Evolutionary conservation across 257 asterid species (phyloP).

Genomic region (Galeopsis tetrahit): DNA sequence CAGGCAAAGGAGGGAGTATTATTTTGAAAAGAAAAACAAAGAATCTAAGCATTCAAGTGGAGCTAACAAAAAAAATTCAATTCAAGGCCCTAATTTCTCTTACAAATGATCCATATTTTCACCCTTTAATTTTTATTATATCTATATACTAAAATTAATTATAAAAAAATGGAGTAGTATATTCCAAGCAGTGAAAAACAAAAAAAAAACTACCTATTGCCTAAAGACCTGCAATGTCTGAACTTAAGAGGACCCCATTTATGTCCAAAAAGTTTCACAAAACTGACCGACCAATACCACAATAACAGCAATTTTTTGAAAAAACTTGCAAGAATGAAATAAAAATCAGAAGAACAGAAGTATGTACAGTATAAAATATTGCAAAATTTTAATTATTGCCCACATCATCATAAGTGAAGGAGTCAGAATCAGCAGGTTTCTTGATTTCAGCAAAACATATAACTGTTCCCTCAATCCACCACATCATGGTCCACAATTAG

Average conservation of each 20-base stretch:
- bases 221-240: conserved; percentile 28
- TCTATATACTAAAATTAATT: too few species aligned
- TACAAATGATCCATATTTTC: not conserved
- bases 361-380: conserved; percentile 5
- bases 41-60: not conserved
- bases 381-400: conserved; percentile 14
- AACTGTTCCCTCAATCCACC: conserved; percentile 54
- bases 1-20: too few species aligned
- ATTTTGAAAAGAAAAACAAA: too few species aligned
- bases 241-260: conserved; percentile 30
- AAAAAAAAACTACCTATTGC: not conserved
- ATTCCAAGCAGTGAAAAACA: conserved; percentile 29
- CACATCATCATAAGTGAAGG: conserved; percentile 33
- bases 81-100: conserved; percentile 20
- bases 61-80: not conserved
- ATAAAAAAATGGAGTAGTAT: too few species aligned
- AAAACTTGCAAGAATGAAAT: conserved; percentile 27
- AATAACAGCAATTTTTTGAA: conserved; percentile 45
- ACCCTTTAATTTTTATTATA: too few species aligned
- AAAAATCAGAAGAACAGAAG: not conserved
- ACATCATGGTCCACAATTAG: conserved; percentile 47
- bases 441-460: conserved; percentile 59
- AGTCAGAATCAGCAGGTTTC: conserved; percentile 64
- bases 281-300: conserved; percentile 49
- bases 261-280: conserved; percentile 16